phyloP scores from a whole-genome alignment of 2,329 filamentous ascomycete species.

The Colletotrichum chlorophyti region DNA sequence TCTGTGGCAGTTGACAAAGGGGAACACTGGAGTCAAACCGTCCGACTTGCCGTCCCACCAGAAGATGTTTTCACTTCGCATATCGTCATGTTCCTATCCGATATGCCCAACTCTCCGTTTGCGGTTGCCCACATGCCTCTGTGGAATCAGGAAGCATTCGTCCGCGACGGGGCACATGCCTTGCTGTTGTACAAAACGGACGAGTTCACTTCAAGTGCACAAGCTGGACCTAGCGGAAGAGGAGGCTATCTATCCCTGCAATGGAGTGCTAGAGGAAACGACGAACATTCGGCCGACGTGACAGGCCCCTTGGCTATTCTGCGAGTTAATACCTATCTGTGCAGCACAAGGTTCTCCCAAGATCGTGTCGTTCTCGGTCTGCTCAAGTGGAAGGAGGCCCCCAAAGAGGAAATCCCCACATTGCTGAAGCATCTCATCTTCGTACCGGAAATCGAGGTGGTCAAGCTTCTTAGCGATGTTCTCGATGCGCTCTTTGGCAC shows the following conservation, averaged over 20 bases:
- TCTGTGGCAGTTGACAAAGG: slow-evolving; percentile 82
- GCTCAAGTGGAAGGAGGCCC: slow-evolving; percentile 83
- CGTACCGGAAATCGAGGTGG: slow-evolving; percentile 95
- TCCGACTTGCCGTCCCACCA: slow-evolving; percentile 80
- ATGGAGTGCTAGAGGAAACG: slow-evolving; percentile 74
- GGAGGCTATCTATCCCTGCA: slow-evolving; percentile 87
- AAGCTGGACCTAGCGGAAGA: slow-evolving; percentile 68
- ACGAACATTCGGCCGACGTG: slow-evolving; percentile 75
- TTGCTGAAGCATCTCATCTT: slow-evolving; percentile 86
- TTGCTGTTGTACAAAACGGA: slow-evolving; percentile 90
- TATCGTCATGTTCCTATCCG: slow-evolving; percentile 87
- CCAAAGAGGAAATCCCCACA: slow-evolving; percentile 73
- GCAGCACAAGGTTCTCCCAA: slow-evolving; percentile 94
- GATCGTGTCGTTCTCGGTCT: slow-evolving; percentile 85
- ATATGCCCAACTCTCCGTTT: slow-evolving; percentile 87
- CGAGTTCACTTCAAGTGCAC: slow-evolving; percentile 79
- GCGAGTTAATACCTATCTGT: slow-evolving; percentile 82
- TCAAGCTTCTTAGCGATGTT: slow-evolving; percentile 89
- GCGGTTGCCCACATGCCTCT: slow-evolving; percentile 92
- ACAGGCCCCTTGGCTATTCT: slow-evolving; percentile 83
- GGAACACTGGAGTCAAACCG: slow-evolving; percentile 85
- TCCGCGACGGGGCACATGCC: slow-evolving; percentile 82
- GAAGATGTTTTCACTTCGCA: slow-evolving; percentile 84
- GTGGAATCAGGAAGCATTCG: slow-evolving; percentile 91
- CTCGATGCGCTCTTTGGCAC: slow-evolving; percentile 92